Evolutionary conservation across 2,329 filamentous ascomycete species (phyloP), one percentile per base, ranked within the genome.

Genomic region (Drechslerella coelobrocha): DNA sequence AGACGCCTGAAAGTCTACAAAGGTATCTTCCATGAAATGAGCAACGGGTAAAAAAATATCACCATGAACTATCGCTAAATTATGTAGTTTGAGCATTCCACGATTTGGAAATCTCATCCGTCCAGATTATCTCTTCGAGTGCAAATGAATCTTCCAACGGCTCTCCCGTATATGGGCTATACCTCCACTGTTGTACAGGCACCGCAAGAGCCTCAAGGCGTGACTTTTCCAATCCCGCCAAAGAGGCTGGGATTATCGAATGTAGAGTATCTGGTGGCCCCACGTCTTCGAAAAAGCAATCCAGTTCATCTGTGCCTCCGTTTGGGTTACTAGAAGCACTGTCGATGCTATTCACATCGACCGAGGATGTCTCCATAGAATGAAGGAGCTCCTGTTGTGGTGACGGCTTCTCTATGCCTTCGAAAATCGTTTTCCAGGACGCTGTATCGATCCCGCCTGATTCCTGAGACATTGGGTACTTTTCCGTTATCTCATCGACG

Each of bases 371-470:
- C 8, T 14, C 31, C 7, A 37, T 37, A 8, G 31, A 8, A 14
- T 37, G 7, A 14, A n/a, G 12, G 12, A 5, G 3, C 1, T 41
- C 17, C 21, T 23, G 34, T 37, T 39, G 34, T 24, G 6, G 5
- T 8, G 24, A 2, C 7, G 10, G 12, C 1, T 43, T 37, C 21
- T 17, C 10, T 45, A 56, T 29, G 12, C 45, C 39, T 6, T 31
- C 37, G 53, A 56, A 56, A 7, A 56, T 47, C 27, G 53, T 24
- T 29, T 45, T 56, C 53, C 21, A 56, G 3, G 37, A 29, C 8
- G 37, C 12, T 2, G 17, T 45, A 31, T 56, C 34, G 1, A 9
- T 27, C 1, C 23, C 53, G 14, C 37, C 37, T 26, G 37, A 12
- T 12, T 45, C 14, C n/a, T 56, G 9, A 19, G 53, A 29, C 21